A percentile compares a stretch with the other conserved stretches of the same genome.
Evolutionary conservation across 2,329 filamentous ascomycete genomes (phyloP).

Genomic region (Graphium sp.): DNA sequence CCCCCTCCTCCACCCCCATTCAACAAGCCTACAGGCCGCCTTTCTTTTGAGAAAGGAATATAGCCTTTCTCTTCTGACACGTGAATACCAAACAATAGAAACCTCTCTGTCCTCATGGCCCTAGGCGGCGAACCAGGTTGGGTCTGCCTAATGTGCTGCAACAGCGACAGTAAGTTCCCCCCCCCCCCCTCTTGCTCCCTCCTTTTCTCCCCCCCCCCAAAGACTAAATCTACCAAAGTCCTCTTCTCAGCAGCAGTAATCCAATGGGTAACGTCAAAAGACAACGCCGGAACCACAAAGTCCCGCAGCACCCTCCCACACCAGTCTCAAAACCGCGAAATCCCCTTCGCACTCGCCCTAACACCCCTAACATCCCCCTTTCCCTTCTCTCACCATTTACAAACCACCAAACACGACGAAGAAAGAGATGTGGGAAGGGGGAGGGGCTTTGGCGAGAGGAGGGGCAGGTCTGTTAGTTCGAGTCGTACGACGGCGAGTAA

Average conservation of each 20-base stretch:
- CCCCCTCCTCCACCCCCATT: background rate
- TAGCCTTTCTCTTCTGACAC: background rate
- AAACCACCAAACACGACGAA: no score
- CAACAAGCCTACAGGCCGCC: no score
- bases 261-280: conserved; percentile 38
- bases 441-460: no score
- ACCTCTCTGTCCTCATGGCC: conserved; percentile 39
- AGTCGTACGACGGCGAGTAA: no score
- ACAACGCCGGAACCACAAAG: conserved; percentile 19
- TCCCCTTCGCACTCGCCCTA: no score
- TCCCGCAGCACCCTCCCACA: no score
- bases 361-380: no score
- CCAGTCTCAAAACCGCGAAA: no score
- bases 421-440: no score
- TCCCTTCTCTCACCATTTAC: no score
- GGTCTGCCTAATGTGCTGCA: conserved; percentile 50
- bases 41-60: no score
- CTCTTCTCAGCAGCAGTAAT: conserved; percentile 44
- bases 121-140: conserved; percentile 45
- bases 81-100: conserved; percentile 19
- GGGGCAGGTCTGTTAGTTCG: no score
- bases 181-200: background rate
- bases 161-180: conserved; percentile 34
- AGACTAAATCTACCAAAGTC: conserved; percentile 17
- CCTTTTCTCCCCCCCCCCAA: background rate